Conservation (phyloP, 2,329 filamentous ascomycete genomes). For the Mollisia scopiformis region DNA sequence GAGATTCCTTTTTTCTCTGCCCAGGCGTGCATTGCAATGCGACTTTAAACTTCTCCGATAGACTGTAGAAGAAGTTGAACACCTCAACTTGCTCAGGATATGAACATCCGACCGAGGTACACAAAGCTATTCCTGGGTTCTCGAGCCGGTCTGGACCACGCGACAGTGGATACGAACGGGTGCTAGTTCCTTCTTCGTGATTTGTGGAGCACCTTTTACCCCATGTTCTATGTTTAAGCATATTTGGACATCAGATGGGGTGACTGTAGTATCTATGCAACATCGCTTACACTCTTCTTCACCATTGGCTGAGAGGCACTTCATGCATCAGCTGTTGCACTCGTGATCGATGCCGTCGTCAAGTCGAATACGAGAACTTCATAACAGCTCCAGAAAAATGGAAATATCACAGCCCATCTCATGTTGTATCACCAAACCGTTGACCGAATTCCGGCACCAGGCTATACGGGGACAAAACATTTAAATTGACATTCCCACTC, state of each 20-base stretch:
- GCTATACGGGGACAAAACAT: neutral
- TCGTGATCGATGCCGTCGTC: neutral
- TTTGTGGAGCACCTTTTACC: neutral
- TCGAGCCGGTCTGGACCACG: neutral
- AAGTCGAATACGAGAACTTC: neutral
- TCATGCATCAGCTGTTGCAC: neutral
- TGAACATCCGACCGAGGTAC: neutral
- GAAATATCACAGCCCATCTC: neutral
- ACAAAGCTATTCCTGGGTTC: neutral
- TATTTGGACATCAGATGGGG: neutral
- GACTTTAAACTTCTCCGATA: no score
- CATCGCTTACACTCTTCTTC: neutral
- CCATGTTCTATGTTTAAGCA: neutral
- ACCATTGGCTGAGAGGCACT: neutral
- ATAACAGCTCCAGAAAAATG: neutral
- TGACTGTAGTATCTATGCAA: neutral
- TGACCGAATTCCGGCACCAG: neutral
- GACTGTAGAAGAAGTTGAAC: no score
- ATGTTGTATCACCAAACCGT: neutral
- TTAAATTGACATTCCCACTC: neutral
- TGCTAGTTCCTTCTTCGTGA: neutral
- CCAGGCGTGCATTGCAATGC: no score
- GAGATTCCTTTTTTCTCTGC: no score
- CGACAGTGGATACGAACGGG: neutral
- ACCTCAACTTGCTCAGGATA: neutral